Evolutionary conservation across 441 rosid genomes (phyloP).

Genomic region (Dalechampia spathulata): DNA sequence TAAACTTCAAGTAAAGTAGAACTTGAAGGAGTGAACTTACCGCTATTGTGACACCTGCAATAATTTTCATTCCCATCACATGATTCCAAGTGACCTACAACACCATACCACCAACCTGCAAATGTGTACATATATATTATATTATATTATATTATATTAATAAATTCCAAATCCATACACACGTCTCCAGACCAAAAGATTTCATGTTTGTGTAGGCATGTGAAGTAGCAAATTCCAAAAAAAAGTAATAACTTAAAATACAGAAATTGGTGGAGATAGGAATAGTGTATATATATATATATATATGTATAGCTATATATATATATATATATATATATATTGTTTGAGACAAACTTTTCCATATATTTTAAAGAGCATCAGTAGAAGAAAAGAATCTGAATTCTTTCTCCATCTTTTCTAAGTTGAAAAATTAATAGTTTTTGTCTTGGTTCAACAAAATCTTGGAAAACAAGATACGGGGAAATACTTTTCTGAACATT

Average conservation of each 20-base stretch:
- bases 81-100: slow-evolving; percentile 80
- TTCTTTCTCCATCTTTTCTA: not conserved
- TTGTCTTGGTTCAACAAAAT: not conserved
- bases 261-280: slow-evolving; percentile 1
- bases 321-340: no score
- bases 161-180: not conserved
- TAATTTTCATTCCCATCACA: slow-evolving; percentile 64
- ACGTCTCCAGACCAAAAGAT: not conserved
- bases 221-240: not conserved
- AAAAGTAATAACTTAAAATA: not conserved
- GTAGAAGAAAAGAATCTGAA: not conserved
- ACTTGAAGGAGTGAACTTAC: slow-evolving; percentile 35
- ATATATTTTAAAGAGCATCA: slow-evolving; percentile 1
- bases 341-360: no score
- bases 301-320: no score
- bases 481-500: not conserved
- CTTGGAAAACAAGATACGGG: not conserved
- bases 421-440: slow-evolving; percentile 13
- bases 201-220: not conserved
- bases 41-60: slow-evolving; percentile 58
- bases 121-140: slow-evolving; percentile 4
- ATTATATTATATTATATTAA: not conserved
- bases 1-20: no score
- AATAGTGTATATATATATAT: no score
- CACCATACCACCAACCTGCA: slow-evolving; percentile 99